Percentiles rank a stretch among this genome's conserved stretches.
Evolutionary conservation across 2,329 filamentous ascomycete genomes (phyloP).

Genomic region (Sarocladium oryzae): DNA sequence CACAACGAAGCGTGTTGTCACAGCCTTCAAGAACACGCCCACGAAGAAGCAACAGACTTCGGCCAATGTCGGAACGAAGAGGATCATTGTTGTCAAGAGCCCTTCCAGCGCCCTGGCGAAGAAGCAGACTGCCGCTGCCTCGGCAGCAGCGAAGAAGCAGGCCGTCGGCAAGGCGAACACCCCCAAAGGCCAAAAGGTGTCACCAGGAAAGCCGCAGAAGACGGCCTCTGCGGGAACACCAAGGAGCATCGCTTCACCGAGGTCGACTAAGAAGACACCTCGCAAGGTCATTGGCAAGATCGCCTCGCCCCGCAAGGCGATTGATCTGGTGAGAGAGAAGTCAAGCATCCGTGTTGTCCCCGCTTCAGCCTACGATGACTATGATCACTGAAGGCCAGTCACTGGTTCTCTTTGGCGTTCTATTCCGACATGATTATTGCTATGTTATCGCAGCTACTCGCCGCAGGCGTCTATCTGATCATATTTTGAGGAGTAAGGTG

Average conservation of each 20-base stretch:
- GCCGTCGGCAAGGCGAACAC: not conserved
- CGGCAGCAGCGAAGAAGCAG: not conserved
- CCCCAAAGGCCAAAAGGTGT: constrained; percentile 1
- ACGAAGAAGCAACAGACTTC: constrained; percentile 15
- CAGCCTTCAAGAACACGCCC: constrained; percentile 17
- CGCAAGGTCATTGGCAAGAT: constrained; percentile 7
- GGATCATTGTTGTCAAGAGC: not conserved
- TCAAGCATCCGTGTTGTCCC: constrained; percentile 4
- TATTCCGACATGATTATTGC: too few relatives aligned
- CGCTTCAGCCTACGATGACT: constrained; percentile 5
- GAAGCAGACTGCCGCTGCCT: constrained; percentile 1
- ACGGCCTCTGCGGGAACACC: constrained; percentile 7
- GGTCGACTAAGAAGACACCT: not conserved
- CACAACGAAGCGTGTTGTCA: constrained; percentile 20
- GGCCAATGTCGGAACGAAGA: not conserved
- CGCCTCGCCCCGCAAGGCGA: not conserved
- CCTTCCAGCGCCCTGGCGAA: not conserved
- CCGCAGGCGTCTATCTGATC: not conserved
- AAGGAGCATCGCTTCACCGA: constrained; percentile 12
- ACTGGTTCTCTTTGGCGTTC: too few relatives aligned
- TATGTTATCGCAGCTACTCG: too few relatives aligned
- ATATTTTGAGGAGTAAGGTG: not conserved
- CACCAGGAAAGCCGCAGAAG: constrained; percentile 1
- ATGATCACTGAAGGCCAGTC: not conserved
- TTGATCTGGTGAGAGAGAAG: constrained; percentile 3